These are phyloP conservation scores for Leonotis leonurus DNA, from an alignment of 257 asterid genomes.

Conservation along the genomic window DNA sequence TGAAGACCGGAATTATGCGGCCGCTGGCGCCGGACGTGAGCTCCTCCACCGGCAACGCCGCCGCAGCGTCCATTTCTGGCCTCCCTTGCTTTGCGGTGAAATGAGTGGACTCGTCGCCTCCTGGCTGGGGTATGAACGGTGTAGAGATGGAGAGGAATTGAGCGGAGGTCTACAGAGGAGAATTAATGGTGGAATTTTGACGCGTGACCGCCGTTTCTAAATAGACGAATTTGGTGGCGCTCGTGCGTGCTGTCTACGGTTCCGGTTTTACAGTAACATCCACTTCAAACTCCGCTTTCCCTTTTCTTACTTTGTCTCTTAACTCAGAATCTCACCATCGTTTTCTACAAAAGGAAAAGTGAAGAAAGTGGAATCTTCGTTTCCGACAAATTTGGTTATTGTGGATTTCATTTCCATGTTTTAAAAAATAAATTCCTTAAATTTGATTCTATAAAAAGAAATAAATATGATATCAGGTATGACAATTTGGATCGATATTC, in stretches of 20 bases:
- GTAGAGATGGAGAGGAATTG: background rate
- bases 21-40: slow-evolving; percentile 98
- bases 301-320: background rate
- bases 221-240: slow-evolving; percentile 13
- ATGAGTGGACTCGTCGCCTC: slow-evolving; percentile 1
- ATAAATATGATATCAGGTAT: too few species aligned
- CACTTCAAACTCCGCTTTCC: slow-evolving; percentile 17
- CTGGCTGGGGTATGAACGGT: background rate
- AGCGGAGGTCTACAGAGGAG: slow-evolving; percentile 6
- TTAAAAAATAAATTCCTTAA: too few species aligned
- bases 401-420: background rate
- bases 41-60: slow-evolving; percentile 68
- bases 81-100: background rate
- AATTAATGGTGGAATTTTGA: slow-evolving; percentile 3
- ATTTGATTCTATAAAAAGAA: too few species aligned
- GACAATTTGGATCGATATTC: too few species aligned
- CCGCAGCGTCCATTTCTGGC: slow-evolving; percentile 46
- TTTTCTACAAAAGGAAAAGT: too few species aligned
- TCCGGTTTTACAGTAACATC: slow-evolving; percentile 19
- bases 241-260: slow-evolving; percentile 18
- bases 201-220: slow-evolving; percentile 22
- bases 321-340: background rate
- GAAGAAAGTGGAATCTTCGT: too few species aligned
- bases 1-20: slow-evolving; percentile 79
- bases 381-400: too few species aligned